Evolutionary conservation across 257 asterid genomes (phyloP).

Genomic region (Nicotiana undulata): DNA sequence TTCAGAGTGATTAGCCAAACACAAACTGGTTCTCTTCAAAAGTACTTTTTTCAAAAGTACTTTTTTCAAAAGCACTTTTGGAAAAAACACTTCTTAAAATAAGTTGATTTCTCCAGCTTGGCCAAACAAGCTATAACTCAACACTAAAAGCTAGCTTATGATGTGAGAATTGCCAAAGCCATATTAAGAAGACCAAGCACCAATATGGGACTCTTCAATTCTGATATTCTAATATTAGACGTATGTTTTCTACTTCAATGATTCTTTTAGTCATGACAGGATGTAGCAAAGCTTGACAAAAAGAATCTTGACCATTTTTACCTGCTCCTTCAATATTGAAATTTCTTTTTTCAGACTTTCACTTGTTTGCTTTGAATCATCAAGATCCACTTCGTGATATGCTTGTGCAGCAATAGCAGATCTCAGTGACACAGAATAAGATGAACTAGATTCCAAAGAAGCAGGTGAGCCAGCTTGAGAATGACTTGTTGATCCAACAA

Average conservation of each 20-base stretch:
- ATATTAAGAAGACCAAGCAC: too few relatives aligned
- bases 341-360: slow-evolving; percentile 41
- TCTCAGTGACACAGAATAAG: slow-evolving; percentile 15
- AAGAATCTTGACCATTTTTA: slow-evolving; percentile 12
- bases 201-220: too few relatives aligned
- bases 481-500: slow-evolving; percentile 27
- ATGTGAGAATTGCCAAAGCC: too few relatives aligned
- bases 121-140: too few relatives aligned
- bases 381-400: slow-evolving; percentile 26
- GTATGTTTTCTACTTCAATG: neutral
- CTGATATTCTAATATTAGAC: neutral
- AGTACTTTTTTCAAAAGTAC: too few relatives aligned
- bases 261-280: neutral
- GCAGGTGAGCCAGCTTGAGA: slow-evolving; percentile 37
- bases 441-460: slow-evolving; percentile 30
- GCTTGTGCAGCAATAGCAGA: slow-evolving; percentile 24
- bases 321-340: slow-evolving; percentile 52
- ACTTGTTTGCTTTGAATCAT: slow-evolving; percentile 31
- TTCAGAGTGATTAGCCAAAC: too few relatives aligned
- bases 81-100: too few relatives aligned
- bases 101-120: too few relatives aligned
- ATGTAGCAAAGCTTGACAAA: neutral
- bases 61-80: too few relatives aligned
- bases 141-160: too few relatives aligned
- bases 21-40: too few relatives aligned